Conservation (phyloP, 495 filamentous ascomycete species). For the Aspergillus funiculosus region DNA sequence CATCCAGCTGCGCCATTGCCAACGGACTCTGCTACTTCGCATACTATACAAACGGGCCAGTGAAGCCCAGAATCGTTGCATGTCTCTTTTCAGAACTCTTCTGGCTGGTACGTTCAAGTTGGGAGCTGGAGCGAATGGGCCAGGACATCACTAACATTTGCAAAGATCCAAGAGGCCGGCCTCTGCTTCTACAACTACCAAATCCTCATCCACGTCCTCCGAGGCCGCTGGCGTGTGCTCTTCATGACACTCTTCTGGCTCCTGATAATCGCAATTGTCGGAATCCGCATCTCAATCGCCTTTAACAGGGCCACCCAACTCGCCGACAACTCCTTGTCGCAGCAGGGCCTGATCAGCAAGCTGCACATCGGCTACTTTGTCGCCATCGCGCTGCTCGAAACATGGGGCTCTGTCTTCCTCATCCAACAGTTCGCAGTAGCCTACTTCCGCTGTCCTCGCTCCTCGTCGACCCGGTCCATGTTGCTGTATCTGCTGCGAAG, state of each 20-base stretch:
- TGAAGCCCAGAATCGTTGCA: constrained; percentile 14
- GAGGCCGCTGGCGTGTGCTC: constrained; percentile 7
- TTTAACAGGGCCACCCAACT: constrained; percentile 15
- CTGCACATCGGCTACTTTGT: constrained; percentile 31
- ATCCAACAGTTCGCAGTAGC: constrained; percentile 10
- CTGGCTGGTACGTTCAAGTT: constrained; percentile 29
- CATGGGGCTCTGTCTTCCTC: constrained; percentile 24
- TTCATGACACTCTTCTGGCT: constrained; percentile 28
- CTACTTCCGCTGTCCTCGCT: constrained; percentile 13
- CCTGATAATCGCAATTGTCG: constrained; percentile 17
- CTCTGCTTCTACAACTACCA: constrained; percentile 31
- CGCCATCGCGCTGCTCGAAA: constrained; percentile 25
- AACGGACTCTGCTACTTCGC: constrained; percentile 32
- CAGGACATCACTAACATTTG: not conserved
- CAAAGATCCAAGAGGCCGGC: constrained; percentile 30
- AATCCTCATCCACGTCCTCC: constrained; percentile 26
- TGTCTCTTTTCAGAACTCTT: constrained; percentile 23
- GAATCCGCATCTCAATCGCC: constrained; percentile 20
- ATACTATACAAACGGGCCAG: constrained; percentile 21
- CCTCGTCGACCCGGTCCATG: constrained; percentile 1
- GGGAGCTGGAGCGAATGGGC: too few species aligned
- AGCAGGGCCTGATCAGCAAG: constrained; percentile 13
- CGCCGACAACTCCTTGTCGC: not conserved
- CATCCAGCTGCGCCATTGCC: constrained; percentile 21
- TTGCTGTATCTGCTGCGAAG: constrained; percentile 28